phyloP scores from a whole-genome alignment of 2,329 filamentous ascomycete species.

The Scedosporium boydii region DNA sequence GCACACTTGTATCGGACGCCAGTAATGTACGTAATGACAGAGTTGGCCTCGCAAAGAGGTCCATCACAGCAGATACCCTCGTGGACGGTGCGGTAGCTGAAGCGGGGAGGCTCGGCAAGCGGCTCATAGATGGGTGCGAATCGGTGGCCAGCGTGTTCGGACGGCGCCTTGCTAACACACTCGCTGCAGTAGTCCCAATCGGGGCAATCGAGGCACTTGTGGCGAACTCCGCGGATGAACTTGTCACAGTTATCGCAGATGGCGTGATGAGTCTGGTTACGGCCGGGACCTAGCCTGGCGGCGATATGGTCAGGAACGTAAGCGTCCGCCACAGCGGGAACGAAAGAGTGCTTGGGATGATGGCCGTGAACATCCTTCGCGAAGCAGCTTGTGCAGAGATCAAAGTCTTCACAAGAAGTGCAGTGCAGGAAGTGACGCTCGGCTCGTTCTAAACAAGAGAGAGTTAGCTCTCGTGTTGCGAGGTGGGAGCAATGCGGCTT shows the following conservation, averaged over 20 bases:
- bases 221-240: conserved; percentile 70
- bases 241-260: conserved; percentile 92
- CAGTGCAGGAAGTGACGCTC: conserved; percentile 82
- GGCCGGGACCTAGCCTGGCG: conserved; percentile 65
- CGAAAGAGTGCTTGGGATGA: conserved; percentile 78
- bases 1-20: conserved; percentile 95
- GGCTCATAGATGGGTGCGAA: conserved; percentile 83
- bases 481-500: background rate
- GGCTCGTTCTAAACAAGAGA: conserved; percentile 44
- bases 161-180: conserved; percentile 58
- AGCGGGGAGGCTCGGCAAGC: conserved; percentile 24
- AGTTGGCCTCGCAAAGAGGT: conserved; percentile 60
- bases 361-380: conserved; percentile 72
- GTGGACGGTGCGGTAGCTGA: conserved; percentile 46
- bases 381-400: conserved; percentile 82
- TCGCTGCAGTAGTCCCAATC: conserved; percentile 91
- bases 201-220: conserved; percentile 95
- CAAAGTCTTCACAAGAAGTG: conserved; percentile 75
- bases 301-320: conserved; percentile 51
- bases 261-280: conserved; percentile 73
- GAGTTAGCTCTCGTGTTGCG: conserved; percentile 7
- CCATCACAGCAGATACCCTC: conserved; percentile 91
- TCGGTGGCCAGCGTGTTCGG: conserved; percentile 72
- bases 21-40: conserved; percentile 57
- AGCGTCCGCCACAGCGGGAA: conserved; percentile 54